Evolutionary conservation across 495 filamentous ascomycete genomes (phyloP).

Genomic region (Hyaloscypha hepaticicola): DNA sequence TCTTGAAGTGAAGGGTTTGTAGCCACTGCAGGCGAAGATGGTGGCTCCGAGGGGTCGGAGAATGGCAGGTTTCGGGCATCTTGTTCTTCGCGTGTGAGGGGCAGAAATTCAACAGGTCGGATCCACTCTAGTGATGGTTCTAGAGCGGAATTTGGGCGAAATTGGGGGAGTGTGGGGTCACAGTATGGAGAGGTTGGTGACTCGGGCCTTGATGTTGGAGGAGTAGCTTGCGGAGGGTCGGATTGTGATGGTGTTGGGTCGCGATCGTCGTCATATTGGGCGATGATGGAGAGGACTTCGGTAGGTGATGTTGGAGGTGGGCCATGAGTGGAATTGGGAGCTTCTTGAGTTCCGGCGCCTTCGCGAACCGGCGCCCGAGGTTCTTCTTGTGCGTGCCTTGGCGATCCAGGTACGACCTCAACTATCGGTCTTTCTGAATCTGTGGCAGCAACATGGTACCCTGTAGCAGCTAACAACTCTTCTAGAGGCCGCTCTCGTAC

Average conservation of each 20-base stretch:
- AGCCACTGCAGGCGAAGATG: background rate
- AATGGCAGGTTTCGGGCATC: background rate
- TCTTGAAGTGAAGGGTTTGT: background rate
- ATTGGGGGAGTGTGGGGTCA: conserved; percentile 72
- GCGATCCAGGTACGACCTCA: background rate
- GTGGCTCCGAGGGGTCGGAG: background rate
- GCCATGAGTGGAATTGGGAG: background rate
- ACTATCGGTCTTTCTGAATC: background rate
- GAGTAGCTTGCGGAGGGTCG: conserved; percentile 15
- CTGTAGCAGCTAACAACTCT: conserved; percentile 26
- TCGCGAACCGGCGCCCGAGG: background rate
- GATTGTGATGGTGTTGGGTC: conserved; percentile 12
- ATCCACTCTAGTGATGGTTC: background rate
- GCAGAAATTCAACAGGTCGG: background rate
- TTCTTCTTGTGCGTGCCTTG: background rate
- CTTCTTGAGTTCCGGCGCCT: conserved; percentile 3
- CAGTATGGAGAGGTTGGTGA: conserved; percentile 33
- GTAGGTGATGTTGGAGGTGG: conserved; percentile 15
- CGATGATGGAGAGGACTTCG: conserved; percentile 18
- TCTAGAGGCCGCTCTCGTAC: conserved; percentile 21
- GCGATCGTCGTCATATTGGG: conserved; percentile 13
- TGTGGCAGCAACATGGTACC: conserved; percentile 13
- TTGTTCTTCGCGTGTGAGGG: conserved; percentile 1
- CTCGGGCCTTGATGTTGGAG: conserved; percentile 7
- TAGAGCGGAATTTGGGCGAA: conserved; percentile 50